These are phyloP conservation scores for Taiwanofungus camphoratus DNA, from an alignment of 1,284 basidiomycete genomes.

Conservation along the genomic window DNA sequence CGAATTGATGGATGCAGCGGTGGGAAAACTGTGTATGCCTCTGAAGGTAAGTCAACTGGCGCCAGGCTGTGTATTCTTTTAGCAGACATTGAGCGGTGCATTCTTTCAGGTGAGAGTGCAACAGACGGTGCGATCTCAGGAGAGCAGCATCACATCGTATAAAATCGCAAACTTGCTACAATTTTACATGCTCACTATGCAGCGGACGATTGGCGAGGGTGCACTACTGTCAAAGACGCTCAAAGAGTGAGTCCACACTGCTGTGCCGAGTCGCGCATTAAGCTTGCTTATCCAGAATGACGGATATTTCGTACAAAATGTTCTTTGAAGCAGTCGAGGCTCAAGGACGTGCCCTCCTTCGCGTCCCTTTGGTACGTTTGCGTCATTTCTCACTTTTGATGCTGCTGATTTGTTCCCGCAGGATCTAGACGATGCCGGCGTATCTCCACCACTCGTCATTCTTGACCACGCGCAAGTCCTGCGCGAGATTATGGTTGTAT, in stretches of 20 bases:
- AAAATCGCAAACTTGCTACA: slow-evolving; percentile 91
- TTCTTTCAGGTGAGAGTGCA: slow-evolving; percentile 69
- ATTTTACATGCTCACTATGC: slow-evolving; percentile 92
- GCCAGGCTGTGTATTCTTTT: not conserved
- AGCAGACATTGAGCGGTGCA: not conserved
- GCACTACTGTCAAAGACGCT: slow-evolving; percentile 76
- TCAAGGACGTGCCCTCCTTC: slow-evolving; percentile 71
- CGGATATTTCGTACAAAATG: slow-evolving; percentile 71
- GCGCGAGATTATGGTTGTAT: slow-evolving; percentile 84
- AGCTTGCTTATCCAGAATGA: slow-evolving; percentile 71
- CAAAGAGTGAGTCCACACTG: slow-evolving; percentile 57
- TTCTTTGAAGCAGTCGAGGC: slow-evolving; percentile 85
- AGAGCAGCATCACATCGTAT: slow-evolving; percentile 88
- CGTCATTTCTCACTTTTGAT: not conserved
- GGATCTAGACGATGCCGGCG: slow-evolving; percentile 70
- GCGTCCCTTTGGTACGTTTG: slow-evolving; percentile 61
- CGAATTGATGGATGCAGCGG: slow-evolving; percentile 76
- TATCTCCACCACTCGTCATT: slow-evolving; percentile 73
- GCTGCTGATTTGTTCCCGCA: slow-evolving; percentile 27
- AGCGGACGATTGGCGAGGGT: slow-evolving; percentile 79
- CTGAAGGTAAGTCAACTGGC: slow-evolving; percentile 52
- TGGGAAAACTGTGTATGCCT: slow-evolving; percentile 83
- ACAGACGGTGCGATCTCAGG: slow-evolving; percentile 89
- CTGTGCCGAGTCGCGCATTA: not conserved
- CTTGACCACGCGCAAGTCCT: slow-evolving; percentile 80